Conservation (phyloP, 768 basidiomycete genomes). For the Amanita subjunquillea region DNA sequence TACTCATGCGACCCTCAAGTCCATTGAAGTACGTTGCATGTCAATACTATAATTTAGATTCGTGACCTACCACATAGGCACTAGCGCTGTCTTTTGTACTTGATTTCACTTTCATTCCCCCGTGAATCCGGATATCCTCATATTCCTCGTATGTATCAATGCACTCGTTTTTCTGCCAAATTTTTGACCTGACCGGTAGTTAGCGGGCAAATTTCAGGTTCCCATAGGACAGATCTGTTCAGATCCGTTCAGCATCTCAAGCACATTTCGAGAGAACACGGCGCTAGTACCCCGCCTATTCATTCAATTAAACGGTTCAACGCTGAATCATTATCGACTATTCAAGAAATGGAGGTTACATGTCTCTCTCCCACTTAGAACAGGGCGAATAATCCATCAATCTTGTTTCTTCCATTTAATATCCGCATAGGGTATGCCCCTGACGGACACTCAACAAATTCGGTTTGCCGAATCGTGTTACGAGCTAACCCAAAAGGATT, state of each 20-base stretch:
- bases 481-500: not conserved
- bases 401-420: slow-evolving; percentile 6
- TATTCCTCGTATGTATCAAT: too few relatives aligned
- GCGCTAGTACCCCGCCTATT: not conserved
- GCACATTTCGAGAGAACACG: not conserved
- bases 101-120: too few relatives aligned
- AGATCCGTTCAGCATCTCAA: not conserved
- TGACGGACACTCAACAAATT: slow-evolving; percentile 1
- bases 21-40: too few relatives aligned
- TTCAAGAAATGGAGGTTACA: not conserved
- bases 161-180: not conserved
- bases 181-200: not conserved
- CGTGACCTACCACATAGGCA: too few relatives aligned
- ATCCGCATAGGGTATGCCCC: slow-evolving; percentile 3
- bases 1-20: too few relatives aligned
- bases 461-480: not conserved
- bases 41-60: too few relatives aligned
- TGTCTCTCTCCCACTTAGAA: not conserved
- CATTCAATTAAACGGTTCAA: not conserved
- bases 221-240: not conserved
- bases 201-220: not conserved
- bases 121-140: too few relatives aligned
- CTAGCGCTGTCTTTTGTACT: too few relatives aligned
- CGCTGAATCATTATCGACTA: not conserved
- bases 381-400: slow-evolving; percentile 1